These are phyloP conservation scores for Lichtheimia corymbifera DNA, from an alignment of 371 early-diverging fungal species.

Conservation along the genomic window DNA sequence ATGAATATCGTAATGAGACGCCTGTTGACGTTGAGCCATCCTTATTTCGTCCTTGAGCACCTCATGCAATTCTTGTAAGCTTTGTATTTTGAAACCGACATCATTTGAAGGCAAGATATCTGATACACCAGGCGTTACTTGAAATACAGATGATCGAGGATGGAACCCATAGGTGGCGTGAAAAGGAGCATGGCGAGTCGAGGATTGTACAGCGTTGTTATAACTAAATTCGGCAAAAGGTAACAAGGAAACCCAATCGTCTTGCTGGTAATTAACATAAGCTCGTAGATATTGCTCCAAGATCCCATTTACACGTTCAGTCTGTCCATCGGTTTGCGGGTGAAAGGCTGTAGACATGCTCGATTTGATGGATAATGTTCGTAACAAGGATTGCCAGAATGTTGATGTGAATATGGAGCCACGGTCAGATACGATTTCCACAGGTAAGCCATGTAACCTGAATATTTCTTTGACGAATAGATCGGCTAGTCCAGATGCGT, in stretches of 20 bases:
- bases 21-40: conserved; percentile 14
- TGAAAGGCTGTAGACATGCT: conserved; percentile 43
- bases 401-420: conserved; percentile 41
- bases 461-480: conserved; percentile 34
- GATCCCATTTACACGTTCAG: conserved; percentile 48
- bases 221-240: conserved; percentile 53
- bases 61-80: conserved; percentile 1
- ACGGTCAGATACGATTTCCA: conserved; percentile 43
- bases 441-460: conserved; percentile 40
- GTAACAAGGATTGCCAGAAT: conserved; percentile 27
- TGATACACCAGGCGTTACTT: too few relatives aligned
- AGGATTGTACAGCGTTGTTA: conserved; percentile 39
- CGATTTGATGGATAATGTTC: conserved; percentile 25
- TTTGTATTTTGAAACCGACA: too few relatives aligned
- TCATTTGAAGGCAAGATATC: conserved; percentile 1
- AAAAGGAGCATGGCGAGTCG: conserved; percentile 32
- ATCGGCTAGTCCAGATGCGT: conserved; percentile 26
- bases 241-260: conserved; percentile 47
- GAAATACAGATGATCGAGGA: conserved; percentile 25
- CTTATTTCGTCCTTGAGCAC: conserved; percentile 11
- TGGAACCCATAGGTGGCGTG: conserved; percentile 29
- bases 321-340: conserved; percentile 60
- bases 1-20: conserved; percentile 14
- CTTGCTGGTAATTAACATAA: conserved; percentile 42
- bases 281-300: conserved; percentile 51